A percentile compares a stretch with the other conserved stretches of the same genome.
phyloP scores from a whole-genome alignment of 208 protist species.

The Acanthamoeba lenticulata region DNA sequence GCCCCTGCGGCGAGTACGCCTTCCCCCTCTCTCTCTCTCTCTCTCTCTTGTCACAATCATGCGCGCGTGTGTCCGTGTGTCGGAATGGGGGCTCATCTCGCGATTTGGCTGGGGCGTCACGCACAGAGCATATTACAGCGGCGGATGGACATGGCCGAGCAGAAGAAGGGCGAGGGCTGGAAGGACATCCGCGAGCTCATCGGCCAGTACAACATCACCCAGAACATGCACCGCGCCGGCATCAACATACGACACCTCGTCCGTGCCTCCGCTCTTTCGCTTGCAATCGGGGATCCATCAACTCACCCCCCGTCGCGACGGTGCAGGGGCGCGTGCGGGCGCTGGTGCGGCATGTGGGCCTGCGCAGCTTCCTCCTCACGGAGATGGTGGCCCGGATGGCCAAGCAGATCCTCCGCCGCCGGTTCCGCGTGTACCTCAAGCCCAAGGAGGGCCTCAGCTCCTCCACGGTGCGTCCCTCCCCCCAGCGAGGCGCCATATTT shows the following conservation, averaged over 20 bases:
- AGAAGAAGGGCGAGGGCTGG: neutral
- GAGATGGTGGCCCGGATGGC: slow-evolving; percentile 59
- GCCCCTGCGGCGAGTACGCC: neutral
- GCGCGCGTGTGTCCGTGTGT: too few relatives aligned
- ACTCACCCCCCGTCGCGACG: neutral
- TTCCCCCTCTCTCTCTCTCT: neutral
- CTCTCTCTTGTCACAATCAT: too few relatives aligned
- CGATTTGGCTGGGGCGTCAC: neutral
- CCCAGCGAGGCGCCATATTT: too few relatives aligned
- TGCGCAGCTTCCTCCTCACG: slow-evolving; percentile 45
- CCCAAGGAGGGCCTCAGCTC: neutral
- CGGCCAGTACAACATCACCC: slow-evolving; percentile 18
- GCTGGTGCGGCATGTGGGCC: neutral
- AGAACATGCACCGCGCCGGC: slow-evolving; percentile 23
- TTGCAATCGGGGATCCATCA: neutral
- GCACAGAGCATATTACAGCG: neutral
- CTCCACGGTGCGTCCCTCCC: neutral
- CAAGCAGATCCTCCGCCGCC: slow-evolving; percentile 22
- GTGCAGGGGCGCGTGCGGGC: slow-evolving; percentile 32
- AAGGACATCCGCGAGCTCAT: neutral
- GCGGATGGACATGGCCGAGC: slow-evolving; percentile 28
- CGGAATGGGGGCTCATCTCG: too few relatives aligned
- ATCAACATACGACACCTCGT: slow-evolving; percentile 55
- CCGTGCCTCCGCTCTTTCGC: too few relatives aligned
- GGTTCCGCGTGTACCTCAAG: slow-evolving; percentile 28